These are phyloP conservation scores for Candolleomyces eurysporus DNA, from an alignment of 768 basidiomycete genomes.

Conservation along the genomic window DNA sequence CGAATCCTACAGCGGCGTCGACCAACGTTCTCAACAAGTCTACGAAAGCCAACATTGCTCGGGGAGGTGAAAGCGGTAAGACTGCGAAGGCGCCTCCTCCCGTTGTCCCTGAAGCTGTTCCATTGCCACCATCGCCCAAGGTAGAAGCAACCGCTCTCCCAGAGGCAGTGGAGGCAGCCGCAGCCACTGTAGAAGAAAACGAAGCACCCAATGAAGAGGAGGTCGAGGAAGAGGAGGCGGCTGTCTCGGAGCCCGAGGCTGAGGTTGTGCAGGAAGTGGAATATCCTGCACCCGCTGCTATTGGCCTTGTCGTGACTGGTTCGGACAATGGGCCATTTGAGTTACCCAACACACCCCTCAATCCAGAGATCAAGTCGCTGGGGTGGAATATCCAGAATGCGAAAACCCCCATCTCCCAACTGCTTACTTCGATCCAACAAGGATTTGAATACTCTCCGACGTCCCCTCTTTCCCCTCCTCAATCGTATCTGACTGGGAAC, in stretches of 20 bases:
- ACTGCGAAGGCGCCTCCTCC: neutral
- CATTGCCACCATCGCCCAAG: constrained; percentile 36
- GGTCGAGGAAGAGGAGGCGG: constrained; percentile 1
- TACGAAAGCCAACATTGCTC: constrained; percentile 8
- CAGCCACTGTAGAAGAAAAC: neutral
- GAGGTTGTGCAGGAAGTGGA: neutral
- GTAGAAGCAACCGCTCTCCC: constrained; percentile 4
- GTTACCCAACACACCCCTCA: constrained; percentile 1
- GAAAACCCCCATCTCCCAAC: constrained; percentile 66
- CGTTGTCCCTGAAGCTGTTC: constrained; percentile 26
- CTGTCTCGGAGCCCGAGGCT: neutral
- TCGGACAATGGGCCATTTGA: neutral
- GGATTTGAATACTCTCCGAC: constrained; percentile 68
- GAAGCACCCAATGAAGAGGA: neutral
- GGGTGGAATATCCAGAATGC: constrained; percentile 7
- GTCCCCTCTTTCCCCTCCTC: constrained; percentile 59
- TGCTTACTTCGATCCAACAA: constrained; percentile 60
- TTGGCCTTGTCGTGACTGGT: neutral
- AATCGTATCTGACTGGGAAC: constrained; percentile 32
- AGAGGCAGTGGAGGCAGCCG: neutral
- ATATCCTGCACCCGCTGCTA: neutral
- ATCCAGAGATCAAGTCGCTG: neutral
- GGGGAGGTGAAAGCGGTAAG: neutral
- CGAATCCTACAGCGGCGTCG: neutral
- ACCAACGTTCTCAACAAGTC: constrained; percentile 11